Base-by-base conservation (phyloP, 2,329 filamentous ascomycete genomes). In the Aureobasidium sp. region DNA sequence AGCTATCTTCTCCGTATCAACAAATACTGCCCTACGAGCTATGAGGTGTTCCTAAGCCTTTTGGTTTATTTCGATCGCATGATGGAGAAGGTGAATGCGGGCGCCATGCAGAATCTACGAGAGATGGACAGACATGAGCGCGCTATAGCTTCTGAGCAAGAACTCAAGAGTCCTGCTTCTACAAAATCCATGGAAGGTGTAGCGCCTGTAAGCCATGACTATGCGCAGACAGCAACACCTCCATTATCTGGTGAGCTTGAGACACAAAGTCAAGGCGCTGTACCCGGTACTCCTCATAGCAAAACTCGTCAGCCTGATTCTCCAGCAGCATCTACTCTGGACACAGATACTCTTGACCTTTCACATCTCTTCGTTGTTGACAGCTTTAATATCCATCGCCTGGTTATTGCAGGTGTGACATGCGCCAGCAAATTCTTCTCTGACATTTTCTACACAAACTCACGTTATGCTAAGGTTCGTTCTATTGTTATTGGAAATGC, bases 381-480 rank as follows among this genome's bases (percentile, higher is more conserved):
- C 76, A 97, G 94, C 77, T 99, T 94, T 79, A 99, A 99, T 76
- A 97, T 99, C 66, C 94, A 99, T 73, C 87, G 94, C 61, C 80
- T 99, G 61, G 92, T 97, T 60, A 99, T 99, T 72, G 91, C 94
- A 2, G 94, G 93, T 39, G 94, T 99, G 48, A 99, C 94, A 3
- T 97, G 94, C 75, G 92, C 94, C 5, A 97, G 93, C 83, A 99
- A 99, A 76, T 99, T 97, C 81, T 99, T 99, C 76, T 97, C 93
- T 5, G 85, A 99, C 76, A 93, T 97, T 44, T 99, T 99, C 70
- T 99, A 97, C 73, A 99, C 94, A 10, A 99, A 99, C 75, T 97
- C 94, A 61, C 85, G 94, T 85, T 99, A 99, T 74, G 94, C 94
- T 63, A 99, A 97, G 89, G 94, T 96, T 81, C 65, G 81, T 77